Evolutionary conservation across 148 eudicot species (phyloP), one percentile per base, ranked within the genome.

Genomic region (Chenopodium formosanum): DNA sequence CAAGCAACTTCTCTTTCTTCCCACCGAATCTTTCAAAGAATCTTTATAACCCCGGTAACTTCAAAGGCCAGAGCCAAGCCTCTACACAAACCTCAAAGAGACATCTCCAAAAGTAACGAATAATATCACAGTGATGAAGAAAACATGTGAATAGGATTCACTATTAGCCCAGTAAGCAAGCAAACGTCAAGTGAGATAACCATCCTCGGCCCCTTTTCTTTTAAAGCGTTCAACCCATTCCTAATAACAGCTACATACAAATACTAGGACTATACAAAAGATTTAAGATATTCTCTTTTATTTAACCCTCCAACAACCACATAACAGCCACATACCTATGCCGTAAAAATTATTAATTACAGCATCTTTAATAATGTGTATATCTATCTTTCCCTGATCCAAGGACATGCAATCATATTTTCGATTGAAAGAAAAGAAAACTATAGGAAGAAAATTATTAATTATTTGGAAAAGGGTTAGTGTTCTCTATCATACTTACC

Each of bases 401-500:
- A 31, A 64, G 9, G 10, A 81, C 78, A 74, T 74, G 73, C 65
- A 74, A 22, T 20, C 62, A 74, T 64, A 22, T 63, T 46, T 72
- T 73, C 56, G 40, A 14, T 27, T 72, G 3, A 25, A 62, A 27
- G 62, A 56, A 13, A 31, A 31, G 16, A 3, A 5, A 31, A 20
- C 9, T 46, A 44, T 4, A n/a, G 23, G 12, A 31, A 56, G 27
- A 62, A 77, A 32, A 53, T 25, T 40, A 32, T 60, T 46, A 31
- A 68, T 10, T 32, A 12, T 68, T 69, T 9, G 67, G 65, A 68
- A 62, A 67, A 7, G 7, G 34, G 23, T 2, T 72, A 19, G 10
- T 78, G 8, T 29, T 11, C 44, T 73, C 17, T 46, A 62, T 23
- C 56, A 19, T 46, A 80, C 95, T 85, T 67, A 95, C 98, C 97